Conservation (phyloP, 306 rosid genomes). For the Casuarina glauca region DNA sequence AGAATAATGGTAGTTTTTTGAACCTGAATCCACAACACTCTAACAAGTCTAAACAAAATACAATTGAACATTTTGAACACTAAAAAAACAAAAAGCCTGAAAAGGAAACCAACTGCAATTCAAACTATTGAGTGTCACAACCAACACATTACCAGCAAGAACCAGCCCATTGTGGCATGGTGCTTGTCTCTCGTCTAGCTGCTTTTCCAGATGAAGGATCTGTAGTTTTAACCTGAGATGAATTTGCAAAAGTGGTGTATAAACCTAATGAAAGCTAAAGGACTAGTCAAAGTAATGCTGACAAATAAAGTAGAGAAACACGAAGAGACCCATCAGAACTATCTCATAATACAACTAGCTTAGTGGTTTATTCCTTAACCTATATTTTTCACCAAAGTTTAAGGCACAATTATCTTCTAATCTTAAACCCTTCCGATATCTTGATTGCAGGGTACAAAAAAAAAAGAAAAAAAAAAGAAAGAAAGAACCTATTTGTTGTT, state of each 20-base stretch:
- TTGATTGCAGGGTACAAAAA: not conserved
- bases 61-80: not conserved
- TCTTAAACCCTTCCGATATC: constrained; percentile 21
- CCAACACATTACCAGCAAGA: constrained; percentile 80
- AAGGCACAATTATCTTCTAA: constrained; percentile 1
- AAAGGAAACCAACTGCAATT: constrained; percentile 10
- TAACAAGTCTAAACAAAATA: not conserved
- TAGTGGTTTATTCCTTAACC: constrained; percentile 8
- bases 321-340: not conserved
- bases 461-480: not conserved
- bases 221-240: constrained; percentile 57
- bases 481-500: not conserved
- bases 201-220: constrained; percentile 80
- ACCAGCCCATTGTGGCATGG: constrained; percentile 99
- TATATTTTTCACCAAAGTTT: constrained; percentile 13
- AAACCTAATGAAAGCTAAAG: constrained; percentile 13
- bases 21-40: not conserved
- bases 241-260: constrained; percentile 3
- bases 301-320: constrained; percentile 3
- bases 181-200: constrained; percentile 86
- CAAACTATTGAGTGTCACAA: constrained; percentile 25
- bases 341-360: not conserved
- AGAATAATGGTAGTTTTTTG: not conserved
- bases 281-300: not conserved
- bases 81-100: not conserved